Conservation (phyloP, 768 basidiomycete genomes). For the Phaffia australis region DNA sequence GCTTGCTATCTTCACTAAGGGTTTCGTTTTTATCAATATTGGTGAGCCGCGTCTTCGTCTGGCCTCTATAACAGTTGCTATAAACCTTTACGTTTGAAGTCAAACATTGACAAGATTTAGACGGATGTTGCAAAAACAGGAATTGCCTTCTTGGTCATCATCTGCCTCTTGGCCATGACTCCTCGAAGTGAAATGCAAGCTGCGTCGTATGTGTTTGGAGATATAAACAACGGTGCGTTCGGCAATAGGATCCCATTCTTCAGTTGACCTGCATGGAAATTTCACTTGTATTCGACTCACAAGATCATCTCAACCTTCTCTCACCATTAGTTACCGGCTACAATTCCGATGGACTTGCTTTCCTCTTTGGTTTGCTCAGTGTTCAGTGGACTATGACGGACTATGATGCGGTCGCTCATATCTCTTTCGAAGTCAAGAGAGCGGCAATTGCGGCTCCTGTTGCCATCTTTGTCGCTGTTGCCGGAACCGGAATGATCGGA, state of each 20-base stretch:
- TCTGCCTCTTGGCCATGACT: constrained; percentile 60
- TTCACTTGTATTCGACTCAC: too few species aligned
- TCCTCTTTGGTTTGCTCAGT: constrained; percentile 70
- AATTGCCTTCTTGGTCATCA: constrained; percentile 63
- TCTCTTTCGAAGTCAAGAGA: constrained; percentile 64
- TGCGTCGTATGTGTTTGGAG: constrained; percentile 66
- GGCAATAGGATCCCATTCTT: background rate
- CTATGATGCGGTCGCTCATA: constrained; percentile 33
- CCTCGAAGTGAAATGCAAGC: constrained; percentile 63
- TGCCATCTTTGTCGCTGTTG: constrained; percentile 53
- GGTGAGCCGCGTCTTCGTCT: too few species aligned
- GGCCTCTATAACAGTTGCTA: constrained; percentile 40
- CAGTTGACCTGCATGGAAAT: too few species aligned
- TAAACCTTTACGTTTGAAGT: background rate
- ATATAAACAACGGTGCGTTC: constrained; percentile 48
- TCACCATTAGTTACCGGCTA: constrained; percentile 51
- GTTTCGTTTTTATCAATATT: constrained; percentile 77
- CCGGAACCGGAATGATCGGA: constrained; percentile 51
- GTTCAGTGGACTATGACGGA: constrained; percentile 59
- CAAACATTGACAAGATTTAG: background rate
- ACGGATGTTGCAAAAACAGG: background rate
- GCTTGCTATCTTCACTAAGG: constrained; percentile 59
- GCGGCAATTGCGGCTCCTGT: constrained; percentile 63
- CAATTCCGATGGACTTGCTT: constrained; percentile 66
- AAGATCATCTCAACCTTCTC: too few species aligned